Conservation (phyloP, 805 yeast genomes). For the Saturnispora hagleri region DNA sequence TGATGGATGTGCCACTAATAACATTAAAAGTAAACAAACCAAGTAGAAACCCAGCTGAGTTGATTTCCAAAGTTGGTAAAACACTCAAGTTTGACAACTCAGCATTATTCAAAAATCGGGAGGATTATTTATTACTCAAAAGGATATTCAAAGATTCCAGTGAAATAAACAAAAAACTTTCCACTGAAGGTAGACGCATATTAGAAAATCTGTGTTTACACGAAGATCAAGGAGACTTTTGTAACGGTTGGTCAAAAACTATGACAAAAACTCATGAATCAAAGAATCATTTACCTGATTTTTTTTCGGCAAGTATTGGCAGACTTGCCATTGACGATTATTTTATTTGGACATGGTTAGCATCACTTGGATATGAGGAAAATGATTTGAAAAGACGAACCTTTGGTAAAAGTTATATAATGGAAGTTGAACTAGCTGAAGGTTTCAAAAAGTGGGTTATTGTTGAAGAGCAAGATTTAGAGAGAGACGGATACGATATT, state of each 20-base stretch:
- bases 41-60: constrained; percentile 44
- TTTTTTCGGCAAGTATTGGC: constrained; percentile 38
- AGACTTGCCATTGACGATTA: constrained; percentile 76
- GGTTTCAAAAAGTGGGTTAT: constrained; percentile 72
- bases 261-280: constrained; percentile 16
- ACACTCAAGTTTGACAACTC: constrained; percentile 63
- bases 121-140: constrained; percentile 67
- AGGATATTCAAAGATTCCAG: constrained; percentile 53
- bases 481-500: constrained; percentile 27
- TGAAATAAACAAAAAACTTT: constrained; percentile 53
- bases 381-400: constrained; percentile 51
- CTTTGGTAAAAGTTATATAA: constrained; percentile 75
- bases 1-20: constrained; percentile 31
- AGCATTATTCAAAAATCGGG: constrained; percentile 60
- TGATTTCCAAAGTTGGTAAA: constrained; percentile 48
- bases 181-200: constrained; percentile 63
- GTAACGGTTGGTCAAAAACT: constrained; percentile 30
- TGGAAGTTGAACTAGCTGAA: constrained; percentile 71
- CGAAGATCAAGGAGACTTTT: constrained; percentile 16
- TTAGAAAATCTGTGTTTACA: constrained; percentile 30
- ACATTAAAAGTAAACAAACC: constrained; percentile 32
- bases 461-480: constrained; percentile 55
- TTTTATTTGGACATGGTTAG: constrained; percentile 87
- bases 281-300: constrained; percentile 20
- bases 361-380: constrained; percentile 67